phyloP scores from a whole-genome alignment of 768 basidiomycete species.

The Boletellus ananas region DNA sequence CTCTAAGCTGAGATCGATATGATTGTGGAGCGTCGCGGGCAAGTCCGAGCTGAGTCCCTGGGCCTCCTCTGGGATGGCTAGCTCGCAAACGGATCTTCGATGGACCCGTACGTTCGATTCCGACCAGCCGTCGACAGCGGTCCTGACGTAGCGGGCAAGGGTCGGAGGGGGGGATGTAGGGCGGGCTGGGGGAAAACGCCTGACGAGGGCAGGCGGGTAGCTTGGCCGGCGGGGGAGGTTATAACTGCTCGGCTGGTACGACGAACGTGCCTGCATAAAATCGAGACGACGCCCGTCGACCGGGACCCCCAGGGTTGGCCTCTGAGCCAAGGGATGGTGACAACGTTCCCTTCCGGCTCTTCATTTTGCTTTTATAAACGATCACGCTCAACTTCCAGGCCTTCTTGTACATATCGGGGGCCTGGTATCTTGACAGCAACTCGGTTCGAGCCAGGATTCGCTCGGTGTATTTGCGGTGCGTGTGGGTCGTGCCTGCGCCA shows the following conservation, averaged over 20 bases:
- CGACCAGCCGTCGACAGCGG: constrained; percentile 3
- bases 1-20: constrained; percentile 36
- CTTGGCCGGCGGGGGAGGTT: constrained; percentile 15
- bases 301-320: too few relatives aligned
- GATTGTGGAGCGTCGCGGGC: constrained; percentile 30
- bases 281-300: not conserved
- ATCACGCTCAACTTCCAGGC: constrained; percentile 17
- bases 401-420: constrained; percentile 30
- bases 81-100: constrained; percentile 28
- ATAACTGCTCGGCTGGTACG: constrained; percentile 21
- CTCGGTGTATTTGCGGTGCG: constrained; percentile 19
- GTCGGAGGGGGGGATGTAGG: constrained; percentile 19
- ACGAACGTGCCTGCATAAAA: constrained; percentile 36
- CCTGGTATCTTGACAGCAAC: constrained; percentile 11
- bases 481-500: constrained; percentile 10
- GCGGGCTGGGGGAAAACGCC: not conserved
- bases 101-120: constrained; percentile 6
- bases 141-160: constrained; percentile 15
- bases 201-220: constrained; percentile 14
- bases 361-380: constrained; percentile 31
- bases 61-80: constrained; percentile 28
- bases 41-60: constrained; percentile 30
- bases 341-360: not conserved
- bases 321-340: constrained; percentile 3
- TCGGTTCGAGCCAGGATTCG: constrained; percentile 20